Evolutionary conservation across 306 rosid species (phyloP).

Genomic region (Acacia crassicarpa): DNA sequence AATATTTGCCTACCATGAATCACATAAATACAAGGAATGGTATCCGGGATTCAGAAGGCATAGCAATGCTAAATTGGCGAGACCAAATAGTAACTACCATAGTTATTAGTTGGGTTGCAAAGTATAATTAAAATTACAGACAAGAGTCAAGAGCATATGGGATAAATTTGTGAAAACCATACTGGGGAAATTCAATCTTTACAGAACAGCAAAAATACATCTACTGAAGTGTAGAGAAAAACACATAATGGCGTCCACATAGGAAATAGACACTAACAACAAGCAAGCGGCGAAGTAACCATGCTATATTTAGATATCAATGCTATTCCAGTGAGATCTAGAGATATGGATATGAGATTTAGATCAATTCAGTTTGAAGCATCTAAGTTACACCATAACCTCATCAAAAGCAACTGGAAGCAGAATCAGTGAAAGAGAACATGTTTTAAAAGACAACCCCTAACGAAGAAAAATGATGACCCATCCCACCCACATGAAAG

Average conservation of each 20-base stretch:
- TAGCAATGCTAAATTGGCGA: background rate
- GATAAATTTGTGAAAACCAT: constrained; percentile 3
- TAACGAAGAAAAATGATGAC: background rate
- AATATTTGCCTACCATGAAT: constrained; percentile 48
- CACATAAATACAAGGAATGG: constrained; percentile 43
- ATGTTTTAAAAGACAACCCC: constrained; percentile 11
- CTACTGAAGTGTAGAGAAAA: background rate
- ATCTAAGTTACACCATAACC: constrained; percentile 4
- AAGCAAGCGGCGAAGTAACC: background rate
- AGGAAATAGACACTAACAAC: constrained; percentile 11
- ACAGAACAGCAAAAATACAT: constrained; percentile 4
- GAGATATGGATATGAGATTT: background rate
- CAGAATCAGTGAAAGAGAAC: constrained; percentile 13
- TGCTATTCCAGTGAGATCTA: constrained; percentile 1
- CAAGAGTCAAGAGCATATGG: constrained; percentile 13
- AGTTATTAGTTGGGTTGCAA: constrained; percentile 1
- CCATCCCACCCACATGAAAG: constrained; percentile 19
- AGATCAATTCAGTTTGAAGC: constrained; percentile 4
- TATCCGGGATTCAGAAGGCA: constrained; percentile 57
- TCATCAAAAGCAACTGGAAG: constrained; percentile 6
- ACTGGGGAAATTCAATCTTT: background rate
- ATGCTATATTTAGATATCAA: background rate
- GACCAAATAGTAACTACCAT: constrained; percentile 16
- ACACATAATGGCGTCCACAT: background rate
- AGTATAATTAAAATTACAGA: background rate